These are phyloP conservation scores for Acanthamoeba triangularis DNA, from an alignment of 208 protist genomes.

Conservation along the genomic window DNA sequence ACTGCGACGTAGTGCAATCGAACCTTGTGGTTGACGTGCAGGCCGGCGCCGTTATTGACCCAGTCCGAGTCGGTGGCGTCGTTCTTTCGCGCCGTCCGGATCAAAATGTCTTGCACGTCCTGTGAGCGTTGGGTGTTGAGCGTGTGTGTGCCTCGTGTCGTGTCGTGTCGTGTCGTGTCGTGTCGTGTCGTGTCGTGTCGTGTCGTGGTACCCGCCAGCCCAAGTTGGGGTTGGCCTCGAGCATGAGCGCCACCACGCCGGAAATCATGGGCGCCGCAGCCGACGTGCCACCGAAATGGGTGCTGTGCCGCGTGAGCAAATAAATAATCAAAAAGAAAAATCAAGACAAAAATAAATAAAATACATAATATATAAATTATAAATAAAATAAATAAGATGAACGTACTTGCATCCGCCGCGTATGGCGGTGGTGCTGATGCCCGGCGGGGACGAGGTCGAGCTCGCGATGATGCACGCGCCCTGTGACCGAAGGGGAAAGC, in stretches of 20 bases:
- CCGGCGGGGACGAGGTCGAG: background rate
- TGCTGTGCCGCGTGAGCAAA: background rate
- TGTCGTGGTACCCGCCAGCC: slow-evolving; percentile 6
- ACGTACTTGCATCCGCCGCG: background rate
- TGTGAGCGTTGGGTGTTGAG: background rate
- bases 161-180: no score
- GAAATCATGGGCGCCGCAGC: slow-evolving; percentile 56
- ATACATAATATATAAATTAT: background rate
- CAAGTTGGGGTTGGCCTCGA: slow-evolving; percentile 50
- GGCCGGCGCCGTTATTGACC: slow-evolving; percentile 15
- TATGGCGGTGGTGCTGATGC: slow-evolving; percentile 24
- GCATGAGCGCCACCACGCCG: slow-evolving; percentile 45
- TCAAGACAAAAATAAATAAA: background rate
- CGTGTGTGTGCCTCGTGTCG: background rate
- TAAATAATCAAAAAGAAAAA: background rate
- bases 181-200: background rate
- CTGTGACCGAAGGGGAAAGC: background rate
- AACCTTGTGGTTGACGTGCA: slow-evolving; percentile 65
- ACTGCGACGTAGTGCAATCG: background rate
- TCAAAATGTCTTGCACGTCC: slow-evolving; percentile 61
- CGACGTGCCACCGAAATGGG: slow-evolving; percentile 26
- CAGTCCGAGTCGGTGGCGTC: background rate
- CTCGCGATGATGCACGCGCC: slow-evolving; percentile 36
- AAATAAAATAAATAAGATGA: background rate
- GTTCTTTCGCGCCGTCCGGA: slow-evolving; percentile 19